Evolutionary conservation across 148 eudicot genomes (phyloP), one percentile per base, ranked within the genome.

Genomic region (Oxyria digyna): DNA sequence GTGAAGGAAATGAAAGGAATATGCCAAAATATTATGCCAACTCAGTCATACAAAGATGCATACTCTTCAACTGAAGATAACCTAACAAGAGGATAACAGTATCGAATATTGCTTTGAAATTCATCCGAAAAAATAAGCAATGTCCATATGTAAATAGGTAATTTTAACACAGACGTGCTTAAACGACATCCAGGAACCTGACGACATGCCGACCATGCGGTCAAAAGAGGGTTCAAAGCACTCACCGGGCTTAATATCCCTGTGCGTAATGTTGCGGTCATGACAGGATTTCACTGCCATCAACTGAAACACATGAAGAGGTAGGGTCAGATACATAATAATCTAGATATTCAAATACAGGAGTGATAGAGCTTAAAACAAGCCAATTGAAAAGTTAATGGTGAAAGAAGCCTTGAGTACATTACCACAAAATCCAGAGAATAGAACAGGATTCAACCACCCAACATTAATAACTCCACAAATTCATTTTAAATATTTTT

Each of bases 241-340:
- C 95, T 88, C 76, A 94, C 99, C 99, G 82, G 99, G 99, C 82
- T 94, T 94, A 62, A 94, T 84, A 80, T 94, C 99, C 80, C 99
- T 88, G 76, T 94, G 99, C 79, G 96, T 87, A 80, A 94, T 85
- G 75, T 90, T 88, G 42, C 97, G 97, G 50, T 85, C 91, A 71
- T 94, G 99, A 75, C 99, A 94, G 69, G 96, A 83, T 78, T 94
- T 94, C 46, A 94, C 82, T 33, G 98, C 97, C 89, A 85, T 68
- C 87, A 94, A 72, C 99, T 94, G 77, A 69, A 27, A 50, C 67
- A 75, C 77, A 52, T 14, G 40, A 76, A 67, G 68, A 38, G 37
- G 77, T 54, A 50, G 8, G 76, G 17, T 50, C 35, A 79, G 46
- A 32, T 23, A 33, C 35, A 27, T 29, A 57, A 26, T 29, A 57